phyloP scores from a whole-genome alignment of 2,329 filamentous ascomycete species.

The Talaromyces amestolkiae region DNA sequence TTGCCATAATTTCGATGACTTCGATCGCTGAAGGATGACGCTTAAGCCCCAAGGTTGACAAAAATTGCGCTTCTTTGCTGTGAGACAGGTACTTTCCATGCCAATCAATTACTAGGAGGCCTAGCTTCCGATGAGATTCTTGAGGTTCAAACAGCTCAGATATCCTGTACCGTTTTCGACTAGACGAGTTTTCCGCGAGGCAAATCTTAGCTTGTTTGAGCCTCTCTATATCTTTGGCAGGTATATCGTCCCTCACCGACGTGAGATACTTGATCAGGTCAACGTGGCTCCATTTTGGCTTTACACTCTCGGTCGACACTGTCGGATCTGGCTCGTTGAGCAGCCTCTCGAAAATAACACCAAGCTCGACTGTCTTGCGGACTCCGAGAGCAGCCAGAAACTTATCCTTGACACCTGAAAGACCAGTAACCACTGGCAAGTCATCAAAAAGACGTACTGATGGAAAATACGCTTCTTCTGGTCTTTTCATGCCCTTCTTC shows the following conservation, averaged over 20 bases:
- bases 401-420: slow-evolving; percentile 84
- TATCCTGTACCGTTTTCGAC: slow-evolving; percentile 63
- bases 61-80: slow-evolving; percentile 71
- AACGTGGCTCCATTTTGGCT: slow-evolving; percentile 78
- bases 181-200: slow-evolving; percentile 65
- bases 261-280: slow-evolving; percentile 93
- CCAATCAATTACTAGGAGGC: slow-evolving; percentile 79
- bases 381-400: slow-evolving; percentile 81
- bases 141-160: slow-evolving; percentile 80
- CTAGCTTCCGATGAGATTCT: slow-evolving; percentile 64
- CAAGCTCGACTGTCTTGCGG: slow-evolving; percentile 90
- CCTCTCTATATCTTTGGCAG: slow-evolving; percentile 72
- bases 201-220: slow-evolving; percentile 77
- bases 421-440: slow-evolving; percentile 73
- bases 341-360: slow-evolving; percentile 86
- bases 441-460: slow-evolving; percentile 95
- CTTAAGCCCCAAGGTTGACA: slow-evolving; percentile 70
- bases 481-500: slow-evolving; percentile 82
- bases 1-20: slow-evolving; percentile 74
- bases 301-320: slow-evolving; percentile 48
- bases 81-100: slow-evolving; percentile 65
- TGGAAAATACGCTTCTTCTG: slow-evolving; percentile 83
- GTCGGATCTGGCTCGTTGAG: slow-evolving; percentile 57
- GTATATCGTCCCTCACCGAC: slow-evolving; percentile 87
- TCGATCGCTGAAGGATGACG: slow-evolving; percentile 69